These are phyloP conservation scores for Filosporella fistucella DNA, from an alignment of 495 filamentous ascomycete species.

Conservation along the genomic window DNA sequence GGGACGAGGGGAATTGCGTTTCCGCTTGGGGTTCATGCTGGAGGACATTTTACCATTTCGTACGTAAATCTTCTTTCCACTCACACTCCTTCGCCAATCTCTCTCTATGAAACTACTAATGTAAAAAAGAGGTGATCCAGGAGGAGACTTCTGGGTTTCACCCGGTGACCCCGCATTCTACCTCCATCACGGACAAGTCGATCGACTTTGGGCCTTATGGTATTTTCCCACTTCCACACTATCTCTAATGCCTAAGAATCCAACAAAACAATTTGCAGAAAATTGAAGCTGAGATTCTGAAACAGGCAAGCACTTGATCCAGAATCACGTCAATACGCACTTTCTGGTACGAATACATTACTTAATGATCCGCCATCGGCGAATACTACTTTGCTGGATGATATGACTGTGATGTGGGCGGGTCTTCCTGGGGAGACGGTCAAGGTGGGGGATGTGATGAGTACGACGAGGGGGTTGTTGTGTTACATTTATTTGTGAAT, in stretches of 20 bases:
- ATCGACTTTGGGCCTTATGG: slow-evolving; percentile 68
- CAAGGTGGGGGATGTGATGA: slow-evolving; percentile 41
- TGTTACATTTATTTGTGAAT: slow-evolving; percentile 48
- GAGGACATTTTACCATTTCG: slow-evolving; percentile 36
- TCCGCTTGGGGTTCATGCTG: slow-evolving; percentile 9
- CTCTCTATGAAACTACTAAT: neutral
- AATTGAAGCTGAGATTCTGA: no score
- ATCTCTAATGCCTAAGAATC: no score
- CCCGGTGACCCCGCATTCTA: no score
- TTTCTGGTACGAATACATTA: slow-evolving; percentile 53
- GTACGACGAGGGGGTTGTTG: slow-evolving; percentile 46
- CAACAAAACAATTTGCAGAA: no score
- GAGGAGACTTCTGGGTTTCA: slow-evolving; percentile 48
- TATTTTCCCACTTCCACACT: slow-evolving; percentile 36
- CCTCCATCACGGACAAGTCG: slow-evolving; percentile 66
- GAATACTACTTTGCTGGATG: slow-evolving; percentile 26
- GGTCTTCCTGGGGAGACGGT: slow-evolving; percentile 2
- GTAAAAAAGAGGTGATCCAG: slow-evolving; percentile 11
- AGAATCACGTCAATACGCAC: slow-evolving; percentile 36
- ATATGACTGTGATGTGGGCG: slow-evolving; percentile 6
- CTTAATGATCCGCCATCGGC: slow-evolving; percentile 39
- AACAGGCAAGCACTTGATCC: slow-evolving; percentile 56
- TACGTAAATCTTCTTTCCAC: no score
- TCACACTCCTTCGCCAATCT: neutral
- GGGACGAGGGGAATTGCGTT: slow-evolving; percentile 6